Evolutionary conservation across 2,329 filamentous ascomycete species (phyloP).

Genomic region (Elsinoe australis): DNA sequence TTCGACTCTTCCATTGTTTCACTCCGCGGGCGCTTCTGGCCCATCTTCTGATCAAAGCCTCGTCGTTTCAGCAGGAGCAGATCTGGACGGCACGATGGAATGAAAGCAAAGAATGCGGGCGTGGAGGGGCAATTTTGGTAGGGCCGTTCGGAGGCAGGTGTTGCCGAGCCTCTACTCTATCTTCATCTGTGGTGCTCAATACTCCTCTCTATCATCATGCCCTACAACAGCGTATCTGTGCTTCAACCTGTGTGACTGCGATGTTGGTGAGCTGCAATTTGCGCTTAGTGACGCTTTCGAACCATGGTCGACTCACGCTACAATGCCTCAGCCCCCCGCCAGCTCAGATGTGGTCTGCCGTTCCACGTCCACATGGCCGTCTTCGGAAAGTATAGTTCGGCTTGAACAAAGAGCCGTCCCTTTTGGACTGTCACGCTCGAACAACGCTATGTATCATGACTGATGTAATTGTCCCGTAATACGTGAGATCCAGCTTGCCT

Average conservation of each 20-base stretch:
- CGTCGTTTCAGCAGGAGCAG: not conserved
- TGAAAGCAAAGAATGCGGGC: not conserved
- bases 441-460: too few relatives aligned
- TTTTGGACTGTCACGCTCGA: not conserved
- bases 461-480: too few relatives aligned
- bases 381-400: not conserved
- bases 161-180: not conserved
- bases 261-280: too few relatives aligned
- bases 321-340: too few relatives aligned
- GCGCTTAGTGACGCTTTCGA: too few relatives aligned
- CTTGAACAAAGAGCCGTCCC: not conserved
- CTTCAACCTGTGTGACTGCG: too few relatives aligned
- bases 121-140: not conserved
- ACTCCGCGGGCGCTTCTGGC: constrained; percentile 20
- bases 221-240: too few relatives aligned
- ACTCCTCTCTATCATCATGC: too few relatives aligned
- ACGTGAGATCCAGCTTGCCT: too few relatives aligned
- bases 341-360: too few relatives aligned
- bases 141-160: not conserved
- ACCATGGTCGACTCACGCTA: too few relatives aligned
- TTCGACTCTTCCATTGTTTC: constrained; percentile 20
- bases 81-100: not conserved
- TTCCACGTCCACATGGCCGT: not conserved
- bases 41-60: constrained; percentile 15
- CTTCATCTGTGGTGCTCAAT: too few relatives aligned